Percentiles rank a stretch among this genome's conserved stretches.
phyloP scores from a whole-genome alignment of 768 basidiomycete species.

The Porpolomopsis calyptriformis region DNA sequence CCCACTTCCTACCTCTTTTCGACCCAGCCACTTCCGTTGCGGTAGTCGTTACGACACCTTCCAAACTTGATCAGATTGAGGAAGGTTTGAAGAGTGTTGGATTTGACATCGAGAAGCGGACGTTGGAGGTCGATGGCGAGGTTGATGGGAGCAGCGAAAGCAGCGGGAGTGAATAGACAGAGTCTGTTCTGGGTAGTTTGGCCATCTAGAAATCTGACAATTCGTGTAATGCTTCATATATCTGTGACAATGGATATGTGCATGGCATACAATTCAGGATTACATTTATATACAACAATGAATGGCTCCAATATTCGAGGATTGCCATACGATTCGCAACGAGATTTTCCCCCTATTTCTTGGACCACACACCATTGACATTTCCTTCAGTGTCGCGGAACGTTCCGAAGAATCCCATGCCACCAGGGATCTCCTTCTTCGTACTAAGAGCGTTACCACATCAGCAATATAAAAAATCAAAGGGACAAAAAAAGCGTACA shows the following conservation, averaged over 20 bases:
- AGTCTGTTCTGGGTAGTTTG: too few species aligned
- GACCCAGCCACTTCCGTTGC: slow-evolving; percentile 63
- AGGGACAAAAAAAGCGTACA: background rate
- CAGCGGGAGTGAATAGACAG: slow-evolving; percentile 24
- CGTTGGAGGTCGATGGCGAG: slow-evolving; percentile 47
- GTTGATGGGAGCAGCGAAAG: slow-evolving; percentile 32
- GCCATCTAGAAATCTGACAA: too few species aligned
- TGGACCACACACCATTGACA: slow-evolving; percentile 4
- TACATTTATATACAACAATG: too few species aligned
- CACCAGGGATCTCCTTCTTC: slow-evolving; percentile 1
- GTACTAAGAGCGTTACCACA: background rate
- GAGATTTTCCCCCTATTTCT: slow-evolving; percentile 7
- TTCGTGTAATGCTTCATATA: too few species aligned
- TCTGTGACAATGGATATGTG: too few species aligned
- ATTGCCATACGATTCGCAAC: too few species aligned
- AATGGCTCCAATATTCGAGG: too few species aligned
- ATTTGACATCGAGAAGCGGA: slow-evolving; percentile 67
- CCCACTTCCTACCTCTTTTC: slow-evolving; percentile 81
- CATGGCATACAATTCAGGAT: too few species aligned
- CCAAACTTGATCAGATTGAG: slow-evolving; percentile 63
- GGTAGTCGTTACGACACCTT: slow-evolving; percentile 74
- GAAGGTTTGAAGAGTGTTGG: slow-evolving; percentile 55
- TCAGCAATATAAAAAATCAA: background rate
- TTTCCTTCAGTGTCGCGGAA: slow-evolving; percentile 6
- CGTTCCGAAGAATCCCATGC: background rate